Percentiles rank a stretch among this genome's conserved stretches.
phyloP scores from a whole-genome alignment of 306 rosid species.

The Quercus agrifolia region DNA sequence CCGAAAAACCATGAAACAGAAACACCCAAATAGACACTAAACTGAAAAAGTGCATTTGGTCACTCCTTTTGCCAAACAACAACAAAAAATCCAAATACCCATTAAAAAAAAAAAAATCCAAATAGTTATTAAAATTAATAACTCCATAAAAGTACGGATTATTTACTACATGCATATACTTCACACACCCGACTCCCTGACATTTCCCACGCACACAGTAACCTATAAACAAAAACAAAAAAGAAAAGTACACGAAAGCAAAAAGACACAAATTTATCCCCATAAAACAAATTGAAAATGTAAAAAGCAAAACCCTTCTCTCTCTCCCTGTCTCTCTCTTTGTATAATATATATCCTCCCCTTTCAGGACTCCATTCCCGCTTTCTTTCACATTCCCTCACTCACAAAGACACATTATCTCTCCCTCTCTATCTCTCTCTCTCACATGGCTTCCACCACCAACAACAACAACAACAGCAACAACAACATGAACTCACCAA shows the following conservation, averaged over 20 bases:
- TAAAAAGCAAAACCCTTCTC: not conserved
- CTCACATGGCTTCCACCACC: slow-evolving; percentile 23
- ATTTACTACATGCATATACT: not conserved
- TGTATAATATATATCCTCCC: slow-evolving; percentile 24
- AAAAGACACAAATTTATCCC: not conserved
- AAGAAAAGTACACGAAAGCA: not conserved
- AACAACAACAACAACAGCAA: not conserved
- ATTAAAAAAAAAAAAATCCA: no score
- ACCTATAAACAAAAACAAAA: slow-evolving; percentile 6
- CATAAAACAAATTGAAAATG: not conserved
- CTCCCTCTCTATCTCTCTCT: slow-evolving; percentile 8
- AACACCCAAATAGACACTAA: no score
- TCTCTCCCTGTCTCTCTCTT: not conserved
- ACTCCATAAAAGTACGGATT: no score
- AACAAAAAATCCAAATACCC: no score
- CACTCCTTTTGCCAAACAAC: no score
- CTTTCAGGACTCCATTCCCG: slow-evolving; percentile 31
- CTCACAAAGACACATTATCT: not conserved
- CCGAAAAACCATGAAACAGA: no score
- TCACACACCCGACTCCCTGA: not conserved
- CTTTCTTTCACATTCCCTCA: slow-evolving; percentile 16
- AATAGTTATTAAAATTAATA: no score
- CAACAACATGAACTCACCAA: slow-evolving; percentile 31
- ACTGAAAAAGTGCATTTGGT: no score
- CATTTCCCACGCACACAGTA: slow-evolving; percentile 35